Evolutionary conservation across 176 grass and related monocot species (phyloP).

Genomic region (Puya raimondii): DNA sequence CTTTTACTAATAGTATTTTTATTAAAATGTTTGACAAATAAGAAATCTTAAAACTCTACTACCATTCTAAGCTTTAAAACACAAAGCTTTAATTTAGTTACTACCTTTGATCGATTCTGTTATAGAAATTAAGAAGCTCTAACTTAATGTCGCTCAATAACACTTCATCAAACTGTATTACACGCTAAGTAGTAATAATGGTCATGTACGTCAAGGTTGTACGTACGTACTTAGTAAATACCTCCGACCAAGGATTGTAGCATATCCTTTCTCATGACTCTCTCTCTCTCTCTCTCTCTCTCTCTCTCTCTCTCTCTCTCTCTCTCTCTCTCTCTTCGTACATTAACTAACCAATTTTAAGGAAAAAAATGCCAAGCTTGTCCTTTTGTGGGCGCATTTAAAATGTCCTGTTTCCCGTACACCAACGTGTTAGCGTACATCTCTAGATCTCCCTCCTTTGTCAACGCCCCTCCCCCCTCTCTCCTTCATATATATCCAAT

Average conservation of each 20-base stretch:
- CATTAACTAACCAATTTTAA: background rate
- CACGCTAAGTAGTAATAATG: background rate
- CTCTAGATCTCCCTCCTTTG: too few relatives aligned
- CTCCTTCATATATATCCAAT: background rate
- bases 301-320: background rate
- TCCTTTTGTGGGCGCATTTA: too few relatives aligned
- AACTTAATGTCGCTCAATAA: background rate
- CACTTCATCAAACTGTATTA: background rate
- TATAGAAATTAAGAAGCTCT: background rate
- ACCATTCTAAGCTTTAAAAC: too few relatives aligned
- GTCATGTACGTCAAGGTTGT: background rate
- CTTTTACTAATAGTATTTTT: too few relatives aligned
- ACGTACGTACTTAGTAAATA: too few relatives aligned
- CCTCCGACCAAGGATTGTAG: background rate
- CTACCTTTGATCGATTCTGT: too few relatives aligned
- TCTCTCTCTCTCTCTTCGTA: slow-evolving; percentile 3
- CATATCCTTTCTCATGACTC: slow-evolving; percentile 10
- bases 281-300: background rate
- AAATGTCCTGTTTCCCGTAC: too few relatives aligned
- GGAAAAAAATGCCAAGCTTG: background rate
- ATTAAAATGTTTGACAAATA: too few relatives aligned
- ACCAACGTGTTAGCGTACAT: too few relatives aligned
- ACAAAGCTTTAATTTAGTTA: too few relatives aligned
- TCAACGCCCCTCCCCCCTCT: too few relatives aligned
- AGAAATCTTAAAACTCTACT: too few relatives aligned